Evolutionary conservation across 2,329 filamentous ascomycete genomes (phyloP), one percentile per base, ranked within the genome.

Genomic region (Rachicladosporium sp.): DNA sequence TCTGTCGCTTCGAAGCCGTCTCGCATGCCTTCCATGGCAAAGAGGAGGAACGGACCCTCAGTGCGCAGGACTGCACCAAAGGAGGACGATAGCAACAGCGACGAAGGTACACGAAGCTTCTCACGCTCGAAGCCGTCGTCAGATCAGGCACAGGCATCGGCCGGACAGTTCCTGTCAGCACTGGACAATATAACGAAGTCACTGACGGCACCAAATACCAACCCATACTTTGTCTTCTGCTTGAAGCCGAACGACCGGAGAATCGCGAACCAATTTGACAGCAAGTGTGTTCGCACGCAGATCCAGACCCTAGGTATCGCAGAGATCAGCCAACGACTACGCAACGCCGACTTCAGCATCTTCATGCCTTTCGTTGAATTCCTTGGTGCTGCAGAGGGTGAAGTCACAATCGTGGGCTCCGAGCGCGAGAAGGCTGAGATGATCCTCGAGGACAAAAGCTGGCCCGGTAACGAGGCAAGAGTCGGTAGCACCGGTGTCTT

Each of bases 201-300:
- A 2, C 69, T 98, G 34, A 82, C 78, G 2, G 78, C 83, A 2
- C 75, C 80, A 3, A 84, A 87, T 54, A 83, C 87, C 8, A 98
- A 98, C 54, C 76, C 82, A 1, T 98, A 98, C 63, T 96, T 95
- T 52, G 76, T 98, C 33, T 95, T 98, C 63, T 98, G 91, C 55
- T 65, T 98, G 47, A 98, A 98, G 64, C 89, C 91, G 12, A 98
- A 98, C 51, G 91, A 98, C 58, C 76, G 91, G 38, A 79, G 91
- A 36, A 98, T 98, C 49, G 89, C 91, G 45, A 98, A 98, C 51
- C 91, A 98, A 56, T 98, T 96, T 52, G 91, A 98, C 61, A 95
- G 87, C 72, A 96, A 96, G 62, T 98, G 91, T 58, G 91, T 98
- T 13, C 80, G 91, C 3, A 84, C 83, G 8, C 91, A 98, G 58